phyloP scores from a whole-genome alignment of 2,329 filamentous ascomycete genomes.

The Trichoderma koningii region DNA sequence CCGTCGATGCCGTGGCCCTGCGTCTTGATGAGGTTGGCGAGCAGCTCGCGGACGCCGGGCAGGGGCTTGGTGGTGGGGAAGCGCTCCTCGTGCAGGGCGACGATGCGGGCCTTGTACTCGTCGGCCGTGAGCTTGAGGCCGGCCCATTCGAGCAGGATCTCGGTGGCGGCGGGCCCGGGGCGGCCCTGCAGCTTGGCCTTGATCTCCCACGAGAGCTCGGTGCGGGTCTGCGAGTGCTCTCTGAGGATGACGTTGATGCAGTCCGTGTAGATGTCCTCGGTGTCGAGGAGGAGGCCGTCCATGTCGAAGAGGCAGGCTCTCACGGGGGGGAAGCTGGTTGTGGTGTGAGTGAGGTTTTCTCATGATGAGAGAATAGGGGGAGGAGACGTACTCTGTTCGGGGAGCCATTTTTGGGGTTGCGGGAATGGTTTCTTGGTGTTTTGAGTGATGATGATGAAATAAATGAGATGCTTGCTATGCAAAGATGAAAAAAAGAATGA shows the following conservation, averaged over 20 bases:
- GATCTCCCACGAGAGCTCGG: conserved; percentile 84
- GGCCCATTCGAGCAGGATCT: conserved; percentile 74
- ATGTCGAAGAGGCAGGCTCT: conserved; percentile 97
- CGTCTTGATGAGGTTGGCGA: conserved; percentile 60
- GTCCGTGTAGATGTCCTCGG: conserved; percentile 84
- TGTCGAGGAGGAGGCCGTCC: conserved; percentile 94
- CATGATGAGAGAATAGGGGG: background rate
- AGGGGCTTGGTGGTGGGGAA: conserved; percentile 78
- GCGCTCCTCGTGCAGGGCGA: conserved; percentile 65
- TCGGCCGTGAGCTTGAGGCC: conserved; percentile 74
- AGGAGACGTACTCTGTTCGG: background rate
- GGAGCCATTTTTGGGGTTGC: conserved; percentile 31
- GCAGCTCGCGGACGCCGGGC: conserved; percentile 72
- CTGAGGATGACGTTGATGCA: conserved; percentile 81
- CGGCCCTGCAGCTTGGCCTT: conserved; percentile 79
- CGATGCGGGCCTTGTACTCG: conserved; percentile 63
- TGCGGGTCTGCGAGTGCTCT: conserved; percentile 63
- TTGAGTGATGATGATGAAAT: background rate
- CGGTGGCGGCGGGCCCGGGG: conserved; percentile 55
- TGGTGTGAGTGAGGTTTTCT: background rate
- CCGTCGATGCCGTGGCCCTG: conserved; percentile 32
- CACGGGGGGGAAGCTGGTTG: conserved; percentile 69
- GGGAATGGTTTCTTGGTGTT: background rate
- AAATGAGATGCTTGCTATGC: background rate
- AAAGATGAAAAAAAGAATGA: background rate